A percentile compares a stretch with the other conserved stretches of the same genome.
These are phyloP conservation scores for Stemphylium lycopersici DNA, from an alignment of 2,329 filamentous ascomycete genomes.

Conservation along the genomic window DNA sequence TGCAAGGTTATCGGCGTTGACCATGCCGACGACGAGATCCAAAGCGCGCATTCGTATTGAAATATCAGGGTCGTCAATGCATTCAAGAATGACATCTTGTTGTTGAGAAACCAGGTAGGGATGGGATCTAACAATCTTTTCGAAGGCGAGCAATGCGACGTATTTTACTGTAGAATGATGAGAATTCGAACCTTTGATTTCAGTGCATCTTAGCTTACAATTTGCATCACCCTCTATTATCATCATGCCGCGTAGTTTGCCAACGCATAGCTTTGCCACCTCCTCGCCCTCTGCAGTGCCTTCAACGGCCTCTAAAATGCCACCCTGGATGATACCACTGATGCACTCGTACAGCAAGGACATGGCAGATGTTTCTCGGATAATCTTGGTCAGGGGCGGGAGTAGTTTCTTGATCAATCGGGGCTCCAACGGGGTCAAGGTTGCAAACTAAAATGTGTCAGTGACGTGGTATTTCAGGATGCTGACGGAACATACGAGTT, in stretches of 20 bases:
- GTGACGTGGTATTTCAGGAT: not conserved
- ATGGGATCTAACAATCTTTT: slow-evolving; percentile 89
- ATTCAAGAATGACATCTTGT: slow-evolving; percentile 94
- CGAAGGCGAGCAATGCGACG: slow-evolving; percentile 92
- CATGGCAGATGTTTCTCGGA: slow-evolving; percentile 95
- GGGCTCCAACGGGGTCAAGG: slow-evolving; percentile 88
- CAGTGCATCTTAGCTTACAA: slow-evolving; percentile 60
- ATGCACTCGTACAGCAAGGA: slow-evolving; percentile 98
- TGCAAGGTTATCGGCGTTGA: slow-evolving; percentile 83
- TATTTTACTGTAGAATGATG: slow-evolving; percentile 76
- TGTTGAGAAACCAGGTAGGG: slow-evolving; percentile 88
- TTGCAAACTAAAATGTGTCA: slow-evolving; percentile 74
- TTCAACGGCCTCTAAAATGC: slow-evolving; percentile 83
- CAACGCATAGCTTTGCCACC: slow-evolving; percentile 89
- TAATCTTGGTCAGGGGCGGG: slow-evolving; percentile 88
- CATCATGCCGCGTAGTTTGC: slow-evolving; percentile 91
- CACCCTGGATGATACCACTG: slow-evolving; percentile 96
- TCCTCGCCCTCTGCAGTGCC: slow-evolving; percentile 84
- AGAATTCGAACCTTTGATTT: slow-evolving; percentile 17
- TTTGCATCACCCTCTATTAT: slow-evolving; percentile 93
- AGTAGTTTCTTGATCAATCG: slow-evolving; percentile 89
- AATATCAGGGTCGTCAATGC: slow-evolving; percentile 93
- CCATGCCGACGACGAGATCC: slow-evolving; percentile 92
- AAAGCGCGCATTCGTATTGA: slow-evolving; percentile 93
- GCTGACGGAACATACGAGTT: slow-evolving; percentile 68